Evolutionary conservation across 306 rosid genomes (phyloP), one percentile per base, ranked within the genome.

Genomic region (Vigna hirtella): DNA sequence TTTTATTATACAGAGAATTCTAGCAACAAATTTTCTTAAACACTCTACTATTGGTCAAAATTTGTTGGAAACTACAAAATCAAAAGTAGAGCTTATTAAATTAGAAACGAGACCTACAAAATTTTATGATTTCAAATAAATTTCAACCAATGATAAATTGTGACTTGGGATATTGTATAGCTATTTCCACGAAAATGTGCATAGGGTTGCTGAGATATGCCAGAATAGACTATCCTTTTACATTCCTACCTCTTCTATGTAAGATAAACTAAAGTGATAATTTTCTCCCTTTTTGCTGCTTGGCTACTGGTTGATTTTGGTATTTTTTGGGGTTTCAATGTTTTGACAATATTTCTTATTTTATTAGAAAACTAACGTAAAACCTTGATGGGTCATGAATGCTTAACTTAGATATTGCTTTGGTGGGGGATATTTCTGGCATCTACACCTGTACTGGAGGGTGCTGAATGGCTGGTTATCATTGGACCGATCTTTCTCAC

Each of bases 391-490:
- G 59, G 3, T 70, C 63, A n/a, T 73, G 36, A 79, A 51, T 82
- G 79, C 81, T 79, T 75, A 30, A 40, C 69, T 56, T 86, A 95
- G 99, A 88, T 95, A 75, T 81, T 91, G 57, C 96, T 95, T 49
- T 95, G 99, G 99, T 95, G 99, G 99, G 99, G 99, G 76, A 79
- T 95, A 45, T 95, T 93, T 80, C 88, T 95, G 81, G 97, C 93
- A 74, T 86, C 99, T 80, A 77, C 90, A 13, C 96, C 98, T 43
- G 83, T 87, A 76, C 81, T 96, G 49, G 51, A 83, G 61, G 97
- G 87, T 64, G 94, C 90, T 73, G 98, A 96, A 85, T 93, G 98
- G 99, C 88, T 93, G 65, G 99, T 91, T 53, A 84, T 96, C 72
- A 49, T 90, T 49, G 99, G 97, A 24, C 98, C 99, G 17, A 72